Percentiles rank a stretch among this genome's conserved stretches.
These are phyloP conservation scores for Oryza longistaminata DNA, from an alignment of 176 grass and related monocot genomes.

Conservation along the genomic window DNA sequence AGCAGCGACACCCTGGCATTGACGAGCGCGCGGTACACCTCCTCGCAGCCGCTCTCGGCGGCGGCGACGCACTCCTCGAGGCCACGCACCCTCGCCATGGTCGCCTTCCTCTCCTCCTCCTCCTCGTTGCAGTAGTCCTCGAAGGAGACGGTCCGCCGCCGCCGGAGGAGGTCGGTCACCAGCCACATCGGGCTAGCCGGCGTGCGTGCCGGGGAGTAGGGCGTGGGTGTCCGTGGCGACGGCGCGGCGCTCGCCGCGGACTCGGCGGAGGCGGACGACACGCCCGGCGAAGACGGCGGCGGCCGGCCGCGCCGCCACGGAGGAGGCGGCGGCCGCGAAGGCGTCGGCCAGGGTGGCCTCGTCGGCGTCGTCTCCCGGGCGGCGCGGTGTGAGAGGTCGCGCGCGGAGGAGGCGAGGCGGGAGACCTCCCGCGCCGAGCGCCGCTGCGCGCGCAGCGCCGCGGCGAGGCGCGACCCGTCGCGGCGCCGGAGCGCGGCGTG, in stretches of 20 bases:
- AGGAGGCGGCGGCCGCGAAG: slow-evolving; percentile 35
- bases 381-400: slow-evolving; percentile 46
- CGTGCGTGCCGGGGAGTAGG: slow-evolving; percentile 43
- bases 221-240: slow-evolving; percentile 37
- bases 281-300: slow-evolving; percentile 51
- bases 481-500: slow-evolving; percentile 45
- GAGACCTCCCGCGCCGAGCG: slow-evolving; percentile 46
- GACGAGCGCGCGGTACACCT: slow-evolving; percentile 63
- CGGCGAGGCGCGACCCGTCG: slow-evolving; percentile 42
- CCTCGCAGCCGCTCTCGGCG: slow-evolving; percentile 52
- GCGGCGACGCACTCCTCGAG: slow-evolving; percentile 61
- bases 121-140: slow-evolving; percentile 57
- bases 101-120: slow-evolving; percentile 62
- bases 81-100: slow-evolving; percentile 48
- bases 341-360: slow-evolving; percentile 52
- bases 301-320: slow-evolving; percentile 42
- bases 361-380: slow-evolving; percentile 31
- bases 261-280: slow-evolving; percentile 49
- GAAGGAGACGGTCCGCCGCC: slow-evolving; percentile 40
- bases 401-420: slow-evolving; percentile 34
- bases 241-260: slow-evolving; percentile 50
- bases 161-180: slow-evolving; percentile 60
- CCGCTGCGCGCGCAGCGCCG: slow-evolving; percentile 52
- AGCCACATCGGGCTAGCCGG: slow-evolving; percentile 60
- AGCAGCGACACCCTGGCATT: slow-evolving; percentile 72